Base-by-base conservation (phyloP, 2,329 filamentous ascomycete species). In the Cladosporium sp. region DNA sequence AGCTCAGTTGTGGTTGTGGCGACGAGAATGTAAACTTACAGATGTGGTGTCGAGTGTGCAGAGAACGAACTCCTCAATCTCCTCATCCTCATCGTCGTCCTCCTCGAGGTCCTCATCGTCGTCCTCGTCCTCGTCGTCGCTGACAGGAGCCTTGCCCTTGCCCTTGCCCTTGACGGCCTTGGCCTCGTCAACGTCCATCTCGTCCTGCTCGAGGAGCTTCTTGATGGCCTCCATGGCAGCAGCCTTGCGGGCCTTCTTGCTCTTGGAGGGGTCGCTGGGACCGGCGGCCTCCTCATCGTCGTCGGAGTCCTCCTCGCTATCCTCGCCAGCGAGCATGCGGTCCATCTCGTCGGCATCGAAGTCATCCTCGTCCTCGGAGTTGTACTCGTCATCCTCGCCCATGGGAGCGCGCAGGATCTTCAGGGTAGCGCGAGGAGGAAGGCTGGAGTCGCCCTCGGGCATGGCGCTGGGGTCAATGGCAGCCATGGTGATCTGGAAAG, bases 401-500 rank as follows among this genome's bases (percentile, higher is more conserved):
- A 79, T 74, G 61, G 85, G 84, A 72, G 87, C 83, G 75, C 93
- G 93, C 73, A 97, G 83, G 67, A 99, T 83, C 80, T 94, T 96
- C 70, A 99, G 81, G 54, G 94, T 99, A 56, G 94, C 89, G 68
- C 92, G 89, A 68, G 87, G 84, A 62, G 86, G 76, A 15, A 64
- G 66, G 59, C 74, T 72, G 36, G 74, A 73, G 47, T 75, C 73
- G 57, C 74, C 70, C 65, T 76, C 73, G 25, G 77, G 71, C 65
- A 85, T 82, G 69, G 89, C 89, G 70, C 85, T 91, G 60, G 94
- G 94, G 74, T 99, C 93, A 74, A 99, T 88, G 65, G 94, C 94
- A 70, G 95, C 94, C 94, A 99, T 99, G 70, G 92, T 97, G 72
- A 99, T 91, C 74, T 91, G 91, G 80, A 97, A 95, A 74, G 89